Base-by-base conservation (phyloP, 2,329 filamentous ascomycete genomes). In the Colletotrichum sp. region DNA sequence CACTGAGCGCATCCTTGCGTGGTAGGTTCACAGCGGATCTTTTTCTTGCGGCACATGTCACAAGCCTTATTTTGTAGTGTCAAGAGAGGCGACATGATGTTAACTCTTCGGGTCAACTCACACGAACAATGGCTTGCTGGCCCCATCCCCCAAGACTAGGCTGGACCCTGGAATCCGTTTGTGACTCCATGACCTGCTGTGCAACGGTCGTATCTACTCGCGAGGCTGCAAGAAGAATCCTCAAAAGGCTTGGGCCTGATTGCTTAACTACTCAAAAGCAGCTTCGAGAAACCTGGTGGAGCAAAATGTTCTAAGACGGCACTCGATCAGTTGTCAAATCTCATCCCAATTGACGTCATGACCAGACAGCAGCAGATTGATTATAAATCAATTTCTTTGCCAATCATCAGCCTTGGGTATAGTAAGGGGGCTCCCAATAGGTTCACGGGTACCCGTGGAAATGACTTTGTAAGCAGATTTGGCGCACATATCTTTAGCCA, bases 31-130 rank as follows among this genome's bases (percentile, higher is more conserved):
- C 82, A 82, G 13, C 80, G 78, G 34, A 80, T 82, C 77, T 83
- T 83, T 67, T 83, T 82, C 74, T 79, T 81, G 7, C 81, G 77
- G 65, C 81, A 83, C 75, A 77, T 76, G 68, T 83, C 81, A n/a
- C 39, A 43, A 43, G 39, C 39, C 39, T 43, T 43, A n/a, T 43
- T n/a, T n/a, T n/a, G 16, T n/a, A 43, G 18, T 43, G 39, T 43
- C 18, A 43, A 43, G 18, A 43, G 39, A n/a, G 18, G 18, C 18
- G 39, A 43, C 18, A n/a, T 43, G 39, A n/a, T 43, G 18, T 43
- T 43, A 18, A 43, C 5, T n/a, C 18, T 43, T n/a, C 9, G 39
- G 39, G 39, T 43, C 8, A n/a, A 43, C 39, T 43, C 18, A 43
- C 39, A n/a, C 18, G 39, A 43, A 43, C 9, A 43, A 43, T n/a